These are phyloP conservation scores for Ministeria vibrans DNA, from an alignment of 78 protist genomes.

Conservation along the genomic window DNA sequence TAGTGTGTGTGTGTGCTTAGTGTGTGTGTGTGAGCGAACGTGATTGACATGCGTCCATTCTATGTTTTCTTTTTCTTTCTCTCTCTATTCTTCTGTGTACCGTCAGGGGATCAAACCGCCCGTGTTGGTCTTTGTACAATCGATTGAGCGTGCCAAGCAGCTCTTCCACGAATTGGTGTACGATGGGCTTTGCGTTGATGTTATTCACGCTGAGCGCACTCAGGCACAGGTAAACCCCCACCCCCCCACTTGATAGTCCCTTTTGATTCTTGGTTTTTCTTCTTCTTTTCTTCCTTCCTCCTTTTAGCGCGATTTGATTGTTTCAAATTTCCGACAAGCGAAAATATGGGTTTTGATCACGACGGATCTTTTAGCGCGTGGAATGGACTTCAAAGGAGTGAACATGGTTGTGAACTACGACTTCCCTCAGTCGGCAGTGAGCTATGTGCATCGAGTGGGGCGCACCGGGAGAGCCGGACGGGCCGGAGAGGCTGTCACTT, in stretches of 20 bases:
- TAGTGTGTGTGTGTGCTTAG: too few species aligned
- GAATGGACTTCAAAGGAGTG: conserved; percentile 92
- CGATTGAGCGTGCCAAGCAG: conserved; percentile 80
- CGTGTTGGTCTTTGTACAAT: conserved; percentile 86
- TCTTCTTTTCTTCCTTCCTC: not conserved
- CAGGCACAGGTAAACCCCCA: conserved; percentile 9
- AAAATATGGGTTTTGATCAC: conserved; percentile 81
- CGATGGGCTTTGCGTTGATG: conserved; percentile 71
- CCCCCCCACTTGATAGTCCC: not conserved
- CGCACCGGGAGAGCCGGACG: conserved; percentile 93
- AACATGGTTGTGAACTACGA: conserved; percentile 85
- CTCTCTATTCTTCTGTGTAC: too few species aligned
- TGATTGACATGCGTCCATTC: too few species aligned
- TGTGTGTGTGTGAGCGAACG: too few species aligned
- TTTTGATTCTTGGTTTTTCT: not conserved
- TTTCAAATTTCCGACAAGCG: conserved; percentile 74
- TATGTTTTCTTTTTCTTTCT: too few species aligned
- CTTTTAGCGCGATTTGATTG: conserved; percentile 55
- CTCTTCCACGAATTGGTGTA: conserved; percentile 64
- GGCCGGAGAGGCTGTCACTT: conserved; percentile 77
- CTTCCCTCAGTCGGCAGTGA: conserved; percentile 66
- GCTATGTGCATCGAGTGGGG: conserved; percentile 71
- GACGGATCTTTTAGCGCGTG: conserved; percentile 94
- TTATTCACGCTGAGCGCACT: conserved; percentile 68
- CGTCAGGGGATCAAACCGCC: conserved; percentile 88